Conservation (phyloP, 140 eudicot species). For the Senecio squalidus region DNA sequence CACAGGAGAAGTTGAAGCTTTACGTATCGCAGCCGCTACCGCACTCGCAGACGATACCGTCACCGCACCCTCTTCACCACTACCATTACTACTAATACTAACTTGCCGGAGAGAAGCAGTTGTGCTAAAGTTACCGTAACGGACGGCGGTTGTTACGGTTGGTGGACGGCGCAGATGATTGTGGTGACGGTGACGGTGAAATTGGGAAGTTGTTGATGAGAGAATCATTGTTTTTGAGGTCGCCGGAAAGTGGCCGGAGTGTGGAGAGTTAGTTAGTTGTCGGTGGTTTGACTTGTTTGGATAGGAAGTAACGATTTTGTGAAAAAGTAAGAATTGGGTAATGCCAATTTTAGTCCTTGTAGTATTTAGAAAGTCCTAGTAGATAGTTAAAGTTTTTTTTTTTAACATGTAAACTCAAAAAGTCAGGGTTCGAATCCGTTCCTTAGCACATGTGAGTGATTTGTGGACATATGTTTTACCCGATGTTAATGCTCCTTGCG, state of each 20-base stretch:
- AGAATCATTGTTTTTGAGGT: conserved; percentile 18
- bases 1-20: conserved; percentile 83
- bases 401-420: too few species aligned
- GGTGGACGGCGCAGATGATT: conserved; percentile 9
- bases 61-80: conserved; percentile 26
- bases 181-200: conserved; percentile 7
- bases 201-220: conserved; percentile 22
- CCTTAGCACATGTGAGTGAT: too few species aligned
- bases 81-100: conserved; percentile 14
- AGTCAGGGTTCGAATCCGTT: too few species aligned
- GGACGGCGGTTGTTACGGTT: conserved; percentile 28
- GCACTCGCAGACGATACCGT: conserved; percentile 75
- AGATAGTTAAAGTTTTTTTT: too few species aligned
- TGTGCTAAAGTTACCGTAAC: conserved; percentile 18
- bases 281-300: neutral
- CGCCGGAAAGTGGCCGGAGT: too few species aligned
- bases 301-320: neutral
- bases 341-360: too few species aligned
- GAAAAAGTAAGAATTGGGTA: too few species aligned
- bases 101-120: conserved; percentile 35
- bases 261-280: neutral
- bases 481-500: too few species aligned
- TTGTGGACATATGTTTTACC: too few species aligned
- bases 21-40: conserved; percentile 62
- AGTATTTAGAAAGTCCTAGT: too few species aligned